Conservation (phyloP, 163 green algal genomes). For the Trebouxia gelatinosa region DNA sequence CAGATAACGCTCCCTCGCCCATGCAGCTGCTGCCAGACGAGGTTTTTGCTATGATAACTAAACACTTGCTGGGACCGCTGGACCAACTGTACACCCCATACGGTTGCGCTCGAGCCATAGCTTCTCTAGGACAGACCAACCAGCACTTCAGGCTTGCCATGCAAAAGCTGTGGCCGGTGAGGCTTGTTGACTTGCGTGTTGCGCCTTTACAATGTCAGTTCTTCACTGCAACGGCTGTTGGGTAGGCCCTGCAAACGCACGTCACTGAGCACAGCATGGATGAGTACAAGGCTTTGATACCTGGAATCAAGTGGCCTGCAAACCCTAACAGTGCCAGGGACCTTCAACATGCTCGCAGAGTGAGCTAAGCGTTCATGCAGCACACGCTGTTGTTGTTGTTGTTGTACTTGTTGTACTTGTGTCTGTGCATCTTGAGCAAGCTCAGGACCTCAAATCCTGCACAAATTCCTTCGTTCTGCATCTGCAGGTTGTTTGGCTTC, state of each 20-base stretch:
- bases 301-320: not conserved
- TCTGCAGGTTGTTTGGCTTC: no score
- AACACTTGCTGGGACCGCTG: not conserved
- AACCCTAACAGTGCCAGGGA: not conserved
- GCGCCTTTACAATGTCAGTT: not conserved
- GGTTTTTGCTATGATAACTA: not conserved
- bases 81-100: not conserved
- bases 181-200: not conserved
- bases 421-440: no score
- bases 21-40: conserved; percentile 3
- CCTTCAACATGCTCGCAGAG: not conserved
- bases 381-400: no score
- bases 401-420: no score
- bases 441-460: no score
- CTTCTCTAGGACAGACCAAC: not conserved
- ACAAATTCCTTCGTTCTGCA: no score
- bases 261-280: not conserved
- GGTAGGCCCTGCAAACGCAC: not conserved
- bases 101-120: not conserved
- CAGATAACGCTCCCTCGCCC: not conserved
- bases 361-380: no score
- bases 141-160: conserved; percentile 10
- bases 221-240: not conserved
- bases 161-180: not conserved
- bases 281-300: not conserved